Base-by-base conservation (phyloP, 805 yeast genomes). In the Torulaspora gathmanii region DNA sequence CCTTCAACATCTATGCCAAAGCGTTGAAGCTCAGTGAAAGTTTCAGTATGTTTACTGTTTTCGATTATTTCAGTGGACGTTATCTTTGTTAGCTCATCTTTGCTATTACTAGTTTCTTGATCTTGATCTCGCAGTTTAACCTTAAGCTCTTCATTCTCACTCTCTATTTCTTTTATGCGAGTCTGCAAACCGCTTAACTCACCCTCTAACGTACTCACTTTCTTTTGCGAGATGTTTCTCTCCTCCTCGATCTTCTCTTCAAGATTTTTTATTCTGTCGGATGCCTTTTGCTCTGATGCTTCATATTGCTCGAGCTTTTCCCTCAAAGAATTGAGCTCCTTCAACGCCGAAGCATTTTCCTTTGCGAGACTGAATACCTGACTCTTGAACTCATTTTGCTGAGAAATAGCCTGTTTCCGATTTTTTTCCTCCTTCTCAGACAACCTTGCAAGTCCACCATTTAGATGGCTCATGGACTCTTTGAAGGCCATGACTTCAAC, bases 401-500 rank as follows among this genome's bases (percentile, higher is more conserved):
- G 51, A 15, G 53, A 47, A 10, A 57, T 17, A 16, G 55, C 57
- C 10, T 46, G 46, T 12, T 36, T 44, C 39, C 43, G 49, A 46
- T 25, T 17, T 19, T 29, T 34, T 17, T 25, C 37, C 16, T 56
- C 57, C 17, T 50, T 54, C 12, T 52, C 51, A 6, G 64, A 57
- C 19, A 65, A 51, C 20, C 56, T 53, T 5, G 59, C 52, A 5
- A 63, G 38, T 44, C 61, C 69, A 13, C 42, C 42, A 28, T 64
- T 63, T 17, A 63, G 42, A 34, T 55, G 52, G 3, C 42, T 33
- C 40, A 63, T 34, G 0, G 65, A 57, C 46, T 64, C 69, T 33
- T 51, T 55, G 36, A 58, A 63, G 3, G 66, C 65, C 25, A 46
- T 48, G n/a, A 41, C 45, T 35, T 63, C 69, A 8, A 61, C 37